Percentiles rank a stretch among this genome's conserved stretches.
These are phyloP conservation scores for Pseudocercospora vitis DNA, from an alignment of 2,329 filamentous ascomycete species.

Conservation along the genomic window DNA sequence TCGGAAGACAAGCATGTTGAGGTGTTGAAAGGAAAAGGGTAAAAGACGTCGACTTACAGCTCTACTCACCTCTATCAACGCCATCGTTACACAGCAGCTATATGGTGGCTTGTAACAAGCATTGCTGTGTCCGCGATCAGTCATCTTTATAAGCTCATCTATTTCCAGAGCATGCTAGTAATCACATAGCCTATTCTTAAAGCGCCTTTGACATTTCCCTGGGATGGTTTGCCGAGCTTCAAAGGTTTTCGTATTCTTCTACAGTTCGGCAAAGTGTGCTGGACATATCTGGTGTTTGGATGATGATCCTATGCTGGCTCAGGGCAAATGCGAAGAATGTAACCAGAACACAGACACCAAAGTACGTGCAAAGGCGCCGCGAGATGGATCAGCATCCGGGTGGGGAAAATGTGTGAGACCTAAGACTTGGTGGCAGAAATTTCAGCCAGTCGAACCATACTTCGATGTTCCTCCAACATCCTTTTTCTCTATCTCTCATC, in stretches of 20 bases:
- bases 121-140: constrained; percentile 1
- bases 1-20: background rate
- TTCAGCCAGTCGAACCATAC: background rate
- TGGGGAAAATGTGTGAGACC: background rate
- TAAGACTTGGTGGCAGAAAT: background rate
- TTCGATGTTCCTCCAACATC: no score
- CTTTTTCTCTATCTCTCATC: no score
- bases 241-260: no score
- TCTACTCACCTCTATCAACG: background rate
- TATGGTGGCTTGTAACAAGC: constrained; percentile 3
- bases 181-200: background rate
- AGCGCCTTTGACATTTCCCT: background rate
- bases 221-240: no score
- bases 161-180: background rate
- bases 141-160: background rate
- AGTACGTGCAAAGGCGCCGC: no score
- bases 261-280: no score
- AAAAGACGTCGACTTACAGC: background rate
- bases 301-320: no score
- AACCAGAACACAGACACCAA: no score
- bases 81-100: background rate
- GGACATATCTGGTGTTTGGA: no score
- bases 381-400: background rate
- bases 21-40: background rate
- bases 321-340: no score